Conservation (phyloP, 257 asterid species). For the Solanum neorickii region DNA sequence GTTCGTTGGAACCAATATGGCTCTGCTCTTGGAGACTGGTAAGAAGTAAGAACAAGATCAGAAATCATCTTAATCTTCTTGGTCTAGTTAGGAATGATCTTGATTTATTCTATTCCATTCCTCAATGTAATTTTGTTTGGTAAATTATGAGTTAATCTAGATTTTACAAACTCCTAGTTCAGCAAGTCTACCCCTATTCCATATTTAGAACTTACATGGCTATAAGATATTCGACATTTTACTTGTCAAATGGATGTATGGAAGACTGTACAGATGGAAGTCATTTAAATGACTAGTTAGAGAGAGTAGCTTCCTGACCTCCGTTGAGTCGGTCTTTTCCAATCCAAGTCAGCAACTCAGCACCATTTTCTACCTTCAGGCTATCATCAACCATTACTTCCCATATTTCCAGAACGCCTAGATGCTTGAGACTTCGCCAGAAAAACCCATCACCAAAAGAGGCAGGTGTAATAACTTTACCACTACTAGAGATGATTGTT, state of each 20-base stretch:
- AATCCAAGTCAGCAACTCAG: neutral
- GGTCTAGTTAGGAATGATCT: neutral
- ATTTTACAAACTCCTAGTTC: neutral
- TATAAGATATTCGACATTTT: neutral
- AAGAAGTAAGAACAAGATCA: neutral
- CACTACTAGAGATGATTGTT: neutral
- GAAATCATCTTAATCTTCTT: neutral
- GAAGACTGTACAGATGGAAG: neutral
- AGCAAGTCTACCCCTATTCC: neutral
- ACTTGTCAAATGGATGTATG: neutral
- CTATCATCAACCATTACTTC: neutral
- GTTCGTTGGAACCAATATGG: neutral
- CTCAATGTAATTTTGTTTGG: neutral
- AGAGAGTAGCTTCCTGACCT: neutral
- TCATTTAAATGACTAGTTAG: neutral
- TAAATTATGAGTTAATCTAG: neutral
- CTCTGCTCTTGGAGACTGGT: neutral
- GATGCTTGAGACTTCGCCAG: neutral
- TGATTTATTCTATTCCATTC: neutral
- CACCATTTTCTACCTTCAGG: neutral
- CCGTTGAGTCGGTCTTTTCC: neutral
- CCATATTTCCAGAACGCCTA: neutral
- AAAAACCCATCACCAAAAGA: neutral
- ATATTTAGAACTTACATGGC: neutral
- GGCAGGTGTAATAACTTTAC: neutral